These are phyloP conservation scores for Psilocybe tampanensis DNA, from an alignment of 768 basidiomycete species.

Conservation along the genomic window DNA sequence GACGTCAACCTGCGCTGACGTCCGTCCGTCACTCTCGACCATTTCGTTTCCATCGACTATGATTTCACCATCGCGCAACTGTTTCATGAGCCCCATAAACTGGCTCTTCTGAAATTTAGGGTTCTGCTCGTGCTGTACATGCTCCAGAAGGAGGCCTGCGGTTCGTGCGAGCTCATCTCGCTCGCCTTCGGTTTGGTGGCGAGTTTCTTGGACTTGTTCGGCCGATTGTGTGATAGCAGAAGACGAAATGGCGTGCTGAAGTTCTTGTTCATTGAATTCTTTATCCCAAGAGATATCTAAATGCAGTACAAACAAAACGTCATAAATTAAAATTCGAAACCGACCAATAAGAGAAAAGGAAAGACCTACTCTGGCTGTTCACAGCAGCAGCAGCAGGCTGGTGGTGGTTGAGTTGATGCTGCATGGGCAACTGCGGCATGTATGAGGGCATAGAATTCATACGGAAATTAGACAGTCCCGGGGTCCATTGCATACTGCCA, in stretches of 20 bases:
- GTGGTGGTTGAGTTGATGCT: conserved; percentile 26
- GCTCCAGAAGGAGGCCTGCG: conserved; percentile 75
- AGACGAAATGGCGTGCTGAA: conserved; percentile 30
- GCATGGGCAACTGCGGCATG: conserved; percentile 28
- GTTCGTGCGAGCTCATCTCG: conserved; percentile 79
- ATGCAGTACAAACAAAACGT: background rate
- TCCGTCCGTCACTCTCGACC: conserved; percentile 53
- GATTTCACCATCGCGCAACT: conserved; percentile 78
- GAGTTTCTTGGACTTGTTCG: conserved; percentile 21
- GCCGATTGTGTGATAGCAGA: conserved; percentile 20
- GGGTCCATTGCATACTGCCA: conserved; percentile 42
- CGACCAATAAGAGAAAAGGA: background rate
- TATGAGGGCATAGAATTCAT: conserved; percentile 41
- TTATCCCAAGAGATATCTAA: conserved; percentile 61
- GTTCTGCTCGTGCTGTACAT: conserved; percentile 75
- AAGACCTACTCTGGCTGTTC: conserved; percentile 45
- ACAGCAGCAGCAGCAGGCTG: conserved; percentile 26
- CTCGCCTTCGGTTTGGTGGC: conserved; percentile 31
- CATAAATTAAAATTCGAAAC: background rate
- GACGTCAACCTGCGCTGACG: conserved; percentile 36
- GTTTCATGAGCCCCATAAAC: conserved; percentile 86
- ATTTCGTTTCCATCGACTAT: conserved; percentile 80
- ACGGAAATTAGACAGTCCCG: conserved; percentile 36
- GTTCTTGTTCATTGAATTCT: conserved; percentile 64
- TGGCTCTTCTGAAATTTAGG: conserved; percentile 85